Conservation (phyloP, 1,284 basidiomycete species). For the Neotropicomus parvogracilis region DNA sequence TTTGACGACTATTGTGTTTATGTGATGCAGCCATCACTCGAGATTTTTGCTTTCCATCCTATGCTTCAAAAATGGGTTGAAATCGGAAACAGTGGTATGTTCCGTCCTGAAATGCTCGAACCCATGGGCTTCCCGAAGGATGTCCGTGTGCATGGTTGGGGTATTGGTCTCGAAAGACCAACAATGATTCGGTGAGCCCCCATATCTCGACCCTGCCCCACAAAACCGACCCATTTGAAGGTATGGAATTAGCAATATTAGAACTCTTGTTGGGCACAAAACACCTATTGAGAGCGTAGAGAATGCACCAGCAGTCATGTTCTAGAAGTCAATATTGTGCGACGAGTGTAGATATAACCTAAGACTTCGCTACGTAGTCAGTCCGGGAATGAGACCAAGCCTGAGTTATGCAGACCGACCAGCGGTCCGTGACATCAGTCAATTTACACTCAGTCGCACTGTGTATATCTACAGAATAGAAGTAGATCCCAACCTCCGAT, state of each 20-base stretch:
- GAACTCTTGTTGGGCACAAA: constrained; percentile 97
- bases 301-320: constrained; percentile 85
- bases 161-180: constrained; percentile 92
- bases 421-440: constrained; percentile 3
- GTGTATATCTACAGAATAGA: background rate
- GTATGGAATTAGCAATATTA: constrained; percentile 91
- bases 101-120: constrained; percentile 98
- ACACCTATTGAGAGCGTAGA: constrained; percentile 88
- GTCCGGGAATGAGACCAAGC: background rate
- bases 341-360: background rate
- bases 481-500: background rate
- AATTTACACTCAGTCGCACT: background rate
- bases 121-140: constrained; percentile 99
- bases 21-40: constrained; percentile 82
- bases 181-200: constrained; percentile 92
- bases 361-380: no score
- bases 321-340: constrained; percentile 43
- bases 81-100: constrained; percentile 95
- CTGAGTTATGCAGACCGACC: constrained; percentile 4
- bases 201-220: background rate
- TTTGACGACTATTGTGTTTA: constrained; percentile 5
- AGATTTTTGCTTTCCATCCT: constrained; percentile 99
- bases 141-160: constrained; percentile 97
- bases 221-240: constrained; percentile 36
- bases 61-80: constrained; percentile 96